These are phyloP conservation scores for Clitopilus hobsonii DNA, from an alignment of 768 basidiomycete genomes.

Conservation along the genomic window DNA sequence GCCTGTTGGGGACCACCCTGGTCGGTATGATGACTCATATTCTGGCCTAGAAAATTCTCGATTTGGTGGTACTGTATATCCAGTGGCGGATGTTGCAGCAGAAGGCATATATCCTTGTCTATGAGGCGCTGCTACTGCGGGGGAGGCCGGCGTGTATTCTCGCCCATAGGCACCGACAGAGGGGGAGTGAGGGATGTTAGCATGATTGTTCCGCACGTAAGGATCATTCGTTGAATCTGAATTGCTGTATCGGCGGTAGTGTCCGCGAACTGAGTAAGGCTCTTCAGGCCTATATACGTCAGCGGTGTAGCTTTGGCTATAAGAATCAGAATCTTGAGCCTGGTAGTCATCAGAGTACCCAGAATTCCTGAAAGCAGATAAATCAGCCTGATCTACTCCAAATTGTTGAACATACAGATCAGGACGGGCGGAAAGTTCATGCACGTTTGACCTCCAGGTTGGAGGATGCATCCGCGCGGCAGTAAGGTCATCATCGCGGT, in stretches of 20 bases:
- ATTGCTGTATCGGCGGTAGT: not conserved
- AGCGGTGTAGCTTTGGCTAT: not conserved
- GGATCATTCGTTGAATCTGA: not conserved
- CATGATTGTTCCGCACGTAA: not conserved
- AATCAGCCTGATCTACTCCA: too few species aligned
- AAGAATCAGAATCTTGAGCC: not conserved
- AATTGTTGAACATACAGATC: constrained; percentile 36
- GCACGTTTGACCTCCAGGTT: constrained; percentile 59
- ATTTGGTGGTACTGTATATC: constrained; percentile 43
- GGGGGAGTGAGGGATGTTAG: not conserved
- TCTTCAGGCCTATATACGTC: not conserved
- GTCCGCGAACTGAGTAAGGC: not conserved
- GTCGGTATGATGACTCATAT: constrained; percentile 39
- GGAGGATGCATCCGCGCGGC: constrained; percentile 62
- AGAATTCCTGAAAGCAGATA: constrained; percentile 2
- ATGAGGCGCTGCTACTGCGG: not conserved
- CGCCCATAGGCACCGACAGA: constrained; percentile 4
- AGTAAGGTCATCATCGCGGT: constrained; percentile 26
- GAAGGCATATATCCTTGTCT: not conserved
- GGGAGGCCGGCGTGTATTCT: constrained; percentile 1
- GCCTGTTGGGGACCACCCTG: constrained; percentile 25
- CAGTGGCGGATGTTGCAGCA: constrained; percentile 11
- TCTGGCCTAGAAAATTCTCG: constrained; percentile 1
- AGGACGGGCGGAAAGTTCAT: constrained; percentile 34
- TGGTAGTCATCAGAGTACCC: constrained; percentile 1